A percentile compares a stretch with the other conserved stretches of the same genome.
Conservation (phyloP, 1,139 yeast genomes). For the Taiozyma onychis region DNA sequence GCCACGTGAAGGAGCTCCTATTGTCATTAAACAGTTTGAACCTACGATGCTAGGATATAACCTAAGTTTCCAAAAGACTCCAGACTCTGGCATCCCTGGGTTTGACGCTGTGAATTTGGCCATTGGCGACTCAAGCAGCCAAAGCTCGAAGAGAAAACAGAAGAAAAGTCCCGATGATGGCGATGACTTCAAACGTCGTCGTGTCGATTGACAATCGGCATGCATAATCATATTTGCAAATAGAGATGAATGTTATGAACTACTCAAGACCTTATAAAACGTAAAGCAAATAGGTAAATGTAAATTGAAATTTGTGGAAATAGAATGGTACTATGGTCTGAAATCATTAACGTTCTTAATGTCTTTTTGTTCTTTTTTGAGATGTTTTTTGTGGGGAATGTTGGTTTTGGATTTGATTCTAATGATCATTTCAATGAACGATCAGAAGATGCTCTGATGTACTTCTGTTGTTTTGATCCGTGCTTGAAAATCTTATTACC, state of each 20-base stretch:
- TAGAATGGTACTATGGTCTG: neutral
- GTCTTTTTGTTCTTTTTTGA: neutral
- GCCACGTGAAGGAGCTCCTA: constrained; percentile 27
- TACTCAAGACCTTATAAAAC: neutral
- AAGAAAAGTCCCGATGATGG: constrained; percentile 14
- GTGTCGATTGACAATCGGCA: constrained; percentile 12
- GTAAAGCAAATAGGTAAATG: neutral
- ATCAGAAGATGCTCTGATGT: constrained; percentile 2
- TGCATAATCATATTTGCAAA: neutral
- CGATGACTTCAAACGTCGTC: constrained; percentile 21
- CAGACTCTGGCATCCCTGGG: constrained; percentile 72
- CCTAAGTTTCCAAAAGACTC: constrained; percentile 60
- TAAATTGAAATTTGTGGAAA: neutral
- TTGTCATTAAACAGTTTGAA: constrained; percentile 42
- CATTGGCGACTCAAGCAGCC: constrained; percentile 40
- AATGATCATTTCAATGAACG: neutral
- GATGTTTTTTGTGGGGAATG: neutral
- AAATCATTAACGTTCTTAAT: neutral
- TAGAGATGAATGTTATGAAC: neutral
- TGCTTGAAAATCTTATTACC: constrained; percentile 43
- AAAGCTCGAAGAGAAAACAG: constrained; percentile 21
- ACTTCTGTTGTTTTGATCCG: constrained; percentile 10
- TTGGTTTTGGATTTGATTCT: too few species aligned
- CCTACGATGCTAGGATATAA: constrained; percentile 44
- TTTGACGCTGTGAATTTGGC: constrained; percentile 69